Evolutionary conservation across 2,329 filamentous ascomycete genomes (phyloP).

Genomic region (Rhexocercosporidium sp.): DNA sequence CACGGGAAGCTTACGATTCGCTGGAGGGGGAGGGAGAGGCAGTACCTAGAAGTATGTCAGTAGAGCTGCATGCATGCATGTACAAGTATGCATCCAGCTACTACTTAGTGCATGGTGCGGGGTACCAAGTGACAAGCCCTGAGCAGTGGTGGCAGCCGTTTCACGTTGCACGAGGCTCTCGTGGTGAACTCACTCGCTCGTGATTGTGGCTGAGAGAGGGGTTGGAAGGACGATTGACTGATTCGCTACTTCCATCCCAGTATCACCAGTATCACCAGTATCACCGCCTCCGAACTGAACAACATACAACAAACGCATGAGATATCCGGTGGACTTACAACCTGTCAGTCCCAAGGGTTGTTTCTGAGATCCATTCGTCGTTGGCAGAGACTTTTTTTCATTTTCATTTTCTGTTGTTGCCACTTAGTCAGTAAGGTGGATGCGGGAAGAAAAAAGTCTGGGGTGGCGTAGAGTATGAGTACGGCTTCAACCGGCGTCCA

Average conservation of each 20-base stretch:
- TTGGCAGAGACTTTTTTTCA: too few species aligned
- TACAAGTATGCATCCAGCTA: too few species aligned
- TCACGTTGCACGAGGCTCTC: not conserved
- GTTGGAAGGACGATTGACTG: too few species aligned
- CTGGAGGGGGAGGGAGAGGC: not conserved
- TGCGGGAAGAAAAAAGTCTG: not conserved
- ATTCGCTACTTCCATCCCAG: too few species aligned
- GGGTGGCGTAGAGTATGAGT: not conserved
- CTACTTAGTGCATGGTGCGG: conserved; percentile 19
- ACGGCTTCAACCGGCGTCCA: not conserved
- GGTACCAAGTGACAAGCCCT: not conserved
- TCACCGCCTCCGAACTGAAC: too few species aligned
- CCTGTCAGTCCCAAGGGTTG: too few species aligned
- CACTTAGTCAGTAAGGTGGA: not conserved
- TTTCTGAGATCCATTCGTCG: too few species aligned
- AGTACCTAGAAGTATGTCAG: too few species aligned
- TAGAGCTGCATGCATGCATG: not conserved
- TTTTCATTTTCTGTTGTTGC: not conserved
- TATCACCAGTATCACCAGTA: too few species aligned
- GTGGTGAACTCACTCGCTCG: not conserved
- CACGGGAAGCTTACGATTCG: not conserved
- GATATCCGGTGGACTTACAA: too few species aligned
- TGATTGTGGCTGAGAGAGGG: not conserved
- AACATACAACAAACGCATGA: too few species aligned
- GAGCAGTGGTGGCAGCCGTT: not conserved